These are phyloP conservation scores for Globisporangium emineosum DNA, from an alignment of 352 stramenopile species.

Conservation along the genomic window DNA sequence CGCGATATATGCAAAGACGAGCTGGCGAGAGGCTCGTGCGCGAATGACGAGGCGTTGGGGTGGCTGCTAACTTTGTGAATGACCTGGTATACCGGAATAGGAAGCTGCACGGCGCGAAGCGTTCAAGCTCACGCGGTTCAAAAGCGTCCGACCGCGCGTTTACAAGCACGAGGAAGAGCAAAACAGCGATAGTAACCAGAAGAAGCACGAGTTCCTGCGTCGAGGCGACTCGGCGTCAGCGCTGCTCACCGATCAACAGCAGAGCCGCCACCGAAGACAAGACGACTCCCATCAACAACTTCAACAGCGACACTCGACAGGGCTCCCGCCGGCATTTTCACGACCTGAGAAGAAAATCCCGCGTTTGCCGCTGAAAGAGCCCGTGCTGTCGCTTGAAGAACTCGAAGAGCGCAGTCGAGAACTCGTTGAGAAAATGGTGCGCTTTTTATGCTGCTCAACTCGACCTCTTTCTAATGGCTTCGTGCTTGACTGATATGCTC, in stretches of 20 bases:
- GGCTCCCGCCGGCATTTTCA: slow-evolving; percentile 10
- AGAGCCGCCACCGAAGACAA: neutral
- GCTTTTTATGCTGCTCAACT: neutral
- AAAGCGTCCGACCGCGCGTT: slow-evolving; percentile 46
- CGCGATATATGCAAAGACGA: neutral
- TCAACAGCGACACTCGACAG: slow-evolving; percentile 6
- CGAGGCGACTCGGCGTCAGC: slow-evolving; percentile 19
- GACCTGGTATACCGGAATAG: too few relatives aligned
- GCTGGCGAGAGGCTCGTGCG: neutral
- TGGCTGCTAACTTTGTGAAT: neutral
- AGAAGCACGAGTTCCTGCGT: slow-evolving; percentile 34
- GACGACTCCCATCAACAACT: slow-evolving; percentile 10
- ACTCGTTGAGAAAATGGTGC: slow-evolving; percentile 30
- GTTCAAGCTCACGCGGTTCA: slow-evolving; percentile 73
- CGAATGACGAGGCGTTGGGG: neutral
- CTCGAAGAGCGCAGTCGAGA: slow-evolving; percentile 41
- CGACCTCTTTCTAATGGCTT: too few relatives aligned
- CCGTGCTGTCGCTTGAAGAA: slow-evolving; percentile 48
- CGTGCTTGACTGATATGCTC: neutral
- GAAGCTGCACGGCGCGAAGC: slow-evolving; percentile 32
- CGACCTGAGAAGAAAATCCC: slow-evolving; percentile 4
- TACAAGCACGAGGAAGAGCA: slow-evolving; percentile 30
- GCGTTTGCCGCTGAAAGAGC: slow-evolving; percentile 31
- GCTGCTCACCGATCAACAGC: slow-evolving; percentile 2
- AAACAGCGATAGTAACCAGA: slow-evolving; percentile 15